A percentile compares a stretch with the other conserved stretches of the same genome.
phyloP scores from a whole-genome alignment of 1,139 yeast genomes.

The Sugiyamaella neomexicana region DNA sequence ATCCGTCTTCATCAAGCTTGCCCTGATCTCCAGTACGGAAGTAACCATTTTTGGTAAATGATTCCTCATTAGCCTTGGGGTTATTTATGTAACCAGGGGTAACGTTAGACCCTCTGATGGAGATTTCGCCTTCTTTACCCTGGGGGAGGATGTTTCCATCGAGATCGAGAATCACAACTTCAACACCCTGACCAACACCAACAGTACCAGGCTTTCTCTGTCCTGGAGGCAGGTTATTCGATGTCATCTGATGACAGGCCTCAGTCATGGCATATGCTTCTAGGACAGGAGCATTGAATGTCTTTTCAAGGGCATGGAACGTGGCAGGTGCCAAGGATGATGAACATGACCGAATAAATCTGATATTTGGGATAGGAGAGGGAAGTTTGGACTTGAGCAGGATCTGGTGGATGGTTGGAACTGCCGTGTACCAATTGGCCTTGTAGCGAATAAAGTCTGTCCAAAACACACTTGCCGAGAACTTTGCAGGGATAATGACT shows the following conservation, averaged over 20 bases:
- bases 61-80: constrained; percentile 62
- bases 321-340: constrained; percentile 65
- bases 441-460: constrained; percentile 48
- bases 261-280: constrained; percentile 83
- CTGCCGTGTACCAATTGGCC: constrained; percentile 72
- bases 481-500: constrained; percentile 56
- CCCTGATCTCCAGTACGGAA: constrained; percentile 79
- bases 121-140: constrained; percentile 64
- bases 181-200: constrained; percentile 68
- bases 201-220: constrained; percentile 66
- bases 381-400: constrained; percentile 55
- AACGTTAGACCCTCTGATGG: constrained; percentile 62
- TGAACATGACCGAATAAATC: constrained; percentile 69
- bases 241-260: constrained; percentile 70
- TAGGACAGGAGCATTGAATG: constrained; percentile 61
- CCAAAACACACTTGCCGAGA: constrained; percentile 63
- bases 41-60: constrained; percentile 56
- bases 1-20: constrained; percentile 56
- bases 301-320: constrained; percentile 53
- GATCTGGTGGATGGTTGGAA: constrained; percentile 69
- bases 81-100: constrained; percentile 72
- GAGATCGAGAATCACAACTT: constrained; percentile 55
- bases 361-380: constrained; percentile 48
- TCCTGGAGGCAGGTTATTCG: constrained; percentile 65
- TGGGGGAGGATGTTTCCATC: constrained; percentile 47